Percentiles rank a stretch among this genome's conserved stretches.
Conservation (phyloP, 805 yeast genomes). For the Metschnikowia cerradonensis region DNA sequence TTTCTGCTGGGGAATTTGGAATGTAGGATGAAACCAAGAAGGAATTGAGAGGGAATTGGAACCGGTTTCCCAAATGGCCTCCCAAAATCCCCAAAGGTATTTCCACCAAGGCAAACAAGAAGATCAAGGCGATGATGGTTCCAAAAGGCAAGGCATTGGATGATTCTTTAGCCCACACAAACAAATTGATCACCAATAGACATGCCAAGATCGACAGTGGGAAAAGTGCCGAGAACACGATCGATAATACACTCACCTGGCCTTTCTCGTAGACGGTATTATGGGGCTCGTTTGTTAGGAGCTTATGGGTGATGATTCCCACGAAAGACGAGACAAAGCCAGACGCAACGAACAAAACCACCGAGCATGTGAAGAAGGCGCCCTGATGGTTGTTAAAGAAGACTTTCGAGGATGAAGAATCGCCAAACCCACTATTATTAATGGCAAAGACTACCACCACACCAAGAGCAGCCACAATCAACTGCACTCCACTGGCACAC, state of each 20-base stretch:
- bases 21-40: slow-evolving; percentile 15
- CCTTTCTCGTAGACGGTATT: slow-evolving; percentile 23
- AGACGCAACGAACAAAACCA: slow-evolving; percentile 59
- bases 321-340: slow-evolving; percentile 73
- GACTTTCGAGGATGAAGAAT: slow-evolving; percentile 41
- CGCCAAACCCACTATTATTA: slow-evolving; percentile 24
- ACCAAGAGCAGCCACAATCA: slow-evolving; percentile 59
- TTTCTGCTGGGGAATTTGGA: neutral
- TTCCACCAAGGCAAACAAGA: slow-evolving; percentile 60
- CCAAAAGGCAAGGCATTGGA: slow-evolving; percentile 77
- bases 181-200: slow-evolving; percentile 54
- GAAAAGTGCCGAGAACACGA: slow-evolving; percentile 35
- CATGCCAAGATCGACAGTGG: slow-evolving; percentile 48
- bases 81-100: slow-evolving; percentile 74
- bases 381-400: slow-evolving; percentile 66
- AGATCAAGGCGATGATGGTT: slow-evolving; percentile 57
- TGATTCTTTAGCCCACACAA: slow-evolving; percentile 74
- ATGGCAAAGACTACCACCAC: slow-evolving; percentile 51
- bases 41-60: slow-evolving; percentile 22
- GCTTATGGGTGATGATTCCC: slow-evolving; percentile 59
- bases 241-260: slow-evolving; percentile 22
- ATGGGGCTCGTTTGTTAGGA: slow-evolving; percentile 39
- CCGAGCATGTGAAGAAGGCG: slow-evolving; percentile 57
- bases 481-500: slow-evolving; percentile 73
- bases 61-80: slow-evolving; percentile 49